These are phyloP conservation scores for Kingdonia uniflora DNA, from an alignment of 164 flowering plant genomes.

Conservation along the genomic window DNA sequence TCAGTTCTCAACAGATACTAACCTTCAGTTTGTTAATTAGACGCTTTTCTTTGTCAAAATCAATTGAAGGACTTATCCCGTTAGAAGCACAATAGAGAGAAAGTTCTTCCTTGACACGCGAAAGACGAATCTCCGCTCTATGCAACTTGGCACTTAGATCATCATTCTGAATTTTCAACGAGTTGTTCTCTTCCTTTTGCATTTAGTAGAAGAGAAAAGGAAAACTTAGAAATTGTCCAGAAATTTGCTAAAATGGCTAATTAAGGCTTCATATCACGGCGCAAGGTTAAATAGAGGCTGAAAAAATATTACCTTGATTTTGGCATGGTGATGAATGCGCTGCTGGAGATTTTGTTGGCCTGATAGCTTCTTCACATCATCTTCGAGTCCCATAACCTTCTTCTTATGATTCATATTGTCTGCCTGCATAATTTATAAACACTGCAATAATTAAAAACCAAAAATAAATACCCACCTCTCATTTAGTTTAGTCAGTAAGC, in stretches of 20 bases:
- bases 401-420: constrained; percentile 55
- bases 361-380: constrained; percentile 65
- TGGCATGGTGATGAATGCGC: constrained; percentile 94
- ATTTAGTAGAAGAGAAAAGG: neutral
- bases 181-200: constrained; percentile 83
- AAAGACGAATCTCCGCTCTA: constrained; percentile 38
- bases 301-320: constrained; percentile 62
- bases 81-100: constrained; percentile 46
- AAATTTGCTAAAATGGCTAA: too few relatives aligned
- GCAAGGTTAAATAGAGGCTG: neutral
- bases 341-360: constrained; percentile 95
- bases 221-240: too few relatives aligned
- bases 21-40: constrained; percentile 60
- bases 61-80: constrained; percentile 32
- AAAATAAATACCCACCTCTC: too few relatives aligned
- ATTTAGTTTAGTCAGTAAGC: too few relatives aligned
- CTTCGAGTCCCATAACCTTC: constrained; percentile 65
- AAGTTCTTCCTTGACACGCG: constrained; percentile 71
- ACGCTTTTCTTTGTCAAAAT: constrained; percentile 56
- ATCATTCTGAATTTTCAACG: constrained; percentile 59
- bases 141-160: constrained; percentile 50
- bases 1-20: constrained; percentile 9
- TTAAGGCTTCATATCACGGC: too few relatives aligned
- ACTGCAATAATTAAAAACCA: neutral
- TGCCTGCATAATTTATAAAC: constrained; percentile 25